Conservation (phyloP, 176 grass and related monocot genomes). For the Luzula sylvatica region DNA sequence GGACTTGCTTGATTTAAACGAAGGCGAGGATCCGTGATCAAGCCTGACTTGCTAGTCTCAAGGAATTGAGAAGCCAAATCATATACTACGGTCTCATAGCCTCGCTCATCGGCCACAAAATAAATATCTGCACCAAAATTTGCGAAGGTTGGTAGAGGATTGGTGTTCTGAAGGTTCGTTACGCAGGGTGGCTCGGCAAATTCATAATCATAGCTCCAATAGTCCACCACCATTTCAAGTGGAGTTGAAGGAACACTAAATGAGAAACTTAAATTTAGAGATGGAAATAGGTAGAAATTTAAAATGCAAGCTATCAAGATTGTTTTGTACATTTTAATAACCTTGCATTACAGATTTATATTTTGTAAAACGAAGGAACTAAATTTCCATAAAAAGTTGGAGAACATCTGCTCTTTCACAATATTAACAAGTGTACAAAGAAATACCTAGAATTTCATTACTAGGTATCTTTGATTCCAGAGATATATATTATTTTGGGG, state of each 20-base stretch:
- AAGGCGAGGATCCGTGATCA: constrained; percentile 29
- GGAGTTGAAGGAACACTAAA: constrained; percentile 24
- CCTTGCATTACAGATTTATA: too few relatives aligned
- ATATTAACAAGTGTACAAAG: too few relatives aligned
- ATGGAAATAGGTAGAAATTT: too few relatives aligned
- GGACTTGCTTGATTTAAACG: constrained; percentile 23
- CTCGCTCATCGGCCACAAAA: constrained; percentile 54
- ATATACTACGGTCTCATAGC: constrained; percentile 36
- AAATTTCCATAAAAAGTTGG: too few relatives aligned
- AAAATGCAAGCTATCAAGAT: too few relatives aligned
- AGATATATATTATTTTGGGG: too few relatives aligned
- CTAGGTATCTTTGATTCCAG: too few relatives aligned
- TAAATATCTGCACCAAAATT: constrained; percentile 32
- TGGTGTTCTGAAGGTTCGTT: constrained; percentile 49
- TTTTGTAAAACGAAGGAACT: too few relatives aligned
- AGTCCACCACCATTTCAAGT: constrained; percentile 56
- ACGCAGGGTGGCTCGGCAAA: constrained; percentile 45
- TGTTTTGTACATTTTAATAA: too few relatives aligned
- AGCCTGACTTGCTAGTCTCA: constrained; percentile 10
- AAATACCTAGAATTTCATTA: too few relatives aligned
- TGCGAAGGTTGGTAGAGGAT: constrained; percentile 29
- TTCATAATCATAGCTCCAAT: constrained; percentile 48
- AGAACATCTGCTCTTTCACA: too few relatives aligned
- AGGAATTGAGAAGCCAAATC: constrained; percentile 40
- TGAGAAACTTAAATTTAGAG: too few relatives aligned